Conservation (phyloP, 1,284 basidiomycete genomes). For the Coriolopsis trogii region DNA sequence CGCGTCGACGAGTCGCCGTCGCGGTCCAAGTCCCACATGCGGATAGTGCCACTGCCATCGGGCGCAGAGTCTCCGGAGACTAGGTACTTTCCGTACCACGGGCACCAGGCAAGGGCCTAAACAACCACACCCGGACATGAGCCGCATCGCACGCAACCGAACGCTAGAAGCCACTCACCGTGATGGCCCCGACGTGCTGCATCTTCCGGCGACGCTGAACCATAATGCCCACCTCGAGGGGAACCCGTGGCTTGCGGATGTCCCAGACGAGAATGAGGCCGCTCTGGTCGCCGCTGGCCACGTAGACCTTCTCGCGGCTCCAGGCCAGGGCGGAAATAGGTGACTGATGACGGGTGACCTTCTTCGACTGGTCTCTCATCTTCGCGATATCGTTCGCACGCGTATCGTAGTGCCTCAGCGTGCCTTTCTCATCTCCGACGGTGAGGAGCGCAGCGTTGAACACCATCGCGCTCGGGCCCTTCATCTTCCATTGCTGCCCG, state of each 20-base stretch:
- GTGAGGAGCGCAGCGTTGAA: slow-evolving; percentile 52
- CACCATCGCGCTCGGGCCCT: slow-evolving; percentile 48
- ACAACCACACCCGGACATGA: neutral
- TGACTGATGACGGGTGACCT: slow-evolving; percentile 53
- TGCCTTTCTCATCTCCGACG: slow-evolving; percentile 50
- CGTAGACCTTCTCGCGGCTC: slow-evolving; percentile 49
- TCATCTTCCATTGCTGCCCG: slow-evolving; percentile 45
- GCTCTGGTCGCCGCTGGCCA: slow-evolving; percentile 56
- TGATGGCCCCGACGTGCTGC: slow-evolving; percentile 35
- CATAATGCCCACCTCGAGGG: slow-evolving; percentile 58
- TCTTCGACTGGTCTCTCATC: slow-evolving; percentile 55
- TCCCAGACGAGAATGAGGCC: slow-evolving; percentile 60
- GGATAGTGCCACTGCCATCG: slow-evolving; percentile 68
- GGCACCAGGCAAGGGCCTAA: slow-evolving; percentile 90
- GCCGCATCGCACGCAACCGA: neutral
- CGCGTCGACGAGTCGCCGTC: slow-evolving; percentile 50
- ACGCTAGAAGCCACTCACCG: slow-evolving; percentile 22
- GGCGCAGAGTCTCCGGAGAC: slow-evolving; percentile 81
- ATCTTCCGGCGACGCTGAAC: slow-evolving; percentile 53
- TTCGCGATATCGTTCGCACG: slow-evolving; percentile 45
- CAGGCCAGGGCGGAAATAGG: slow-evolving; percentile 50
- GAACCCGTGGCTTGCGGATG: slow-evolving; percentile 41
- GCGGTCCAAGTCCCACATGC: slow-evolving; percentile 61
- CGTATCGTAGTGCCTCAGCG: slow-evolving; percentile 56
- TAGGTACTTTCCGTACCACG: slow-evolving; percentile 84